Evolutionary conservation across 345 rosid genomes (phyloP).

Genomic region (Hibiscus mutabilis): DNA sequence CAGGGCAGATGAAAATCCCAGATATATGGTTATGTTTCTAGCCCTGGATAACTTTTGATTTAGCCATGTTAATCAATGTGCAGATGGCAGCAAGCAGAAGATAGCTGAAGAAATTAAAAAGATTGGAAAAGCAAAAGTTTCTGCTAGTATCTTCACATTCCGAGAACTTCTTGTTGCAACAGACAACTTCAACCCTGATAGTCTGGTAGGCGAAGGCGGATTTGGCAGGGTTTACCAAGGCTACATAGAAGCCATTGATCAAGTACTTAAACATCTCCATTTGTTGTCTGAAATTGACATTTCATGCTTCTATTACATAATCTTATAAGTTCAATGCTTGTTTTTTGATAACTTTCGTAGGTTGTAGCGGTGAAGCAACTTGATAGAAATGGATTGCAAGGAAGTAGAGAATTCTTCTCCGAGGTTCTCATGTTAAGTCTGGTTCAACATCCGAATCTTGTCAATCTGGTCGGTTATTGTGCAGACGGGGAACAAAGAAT

Average conservation of each 20-base stretch:
- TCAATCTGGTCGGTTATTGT: conserved; percentile 54
- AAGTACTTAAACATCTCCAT: conserved; percentile 20
- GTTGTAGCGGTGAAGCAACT: conserved; percentile 64
- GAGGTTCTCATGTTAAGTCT: conserved; percentile 59
- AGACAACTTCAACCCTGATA: conserved; percentile 37
- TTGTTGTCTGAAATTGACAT: background rate
- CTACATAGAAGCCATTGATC: conserved; percentile 26
- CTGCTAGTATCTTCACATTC: conserved; percentile 31
- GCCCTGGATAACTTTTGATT: conserved; percentile 6
- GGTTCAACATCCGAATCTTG: conserved; percentile 54
- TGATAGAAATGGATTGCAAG: conserved; percentile 55
- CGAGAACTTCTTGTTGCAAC: conserved; percentile 47
- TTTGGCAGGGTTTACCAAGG: conserved; percentile 59
- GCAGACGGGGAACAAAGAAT: conserved; percentile 58
- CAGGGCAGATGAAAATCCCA: conserved; percentile 28
- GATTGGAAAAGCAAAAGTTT: conserved; percentile 29
- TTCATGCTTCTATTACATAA: background rate
- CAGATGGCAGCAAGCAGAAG: conserved; percentile 38
- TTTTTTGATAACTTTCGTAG: conserved; percentile 37
- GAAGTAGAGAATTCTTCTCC: conserved; percentile 61
- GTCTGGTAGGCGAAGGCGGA: conserved; percentile 64
- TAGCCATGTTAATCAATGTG: background rate
- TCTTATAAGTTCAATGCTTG: background rate
- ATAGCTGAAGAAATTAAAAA: conserved; percentile 44
- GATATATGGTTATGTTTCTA: conserved; percentile 15